Conservation (phyloP, 179 eudicot genomes). For the Dionaea muscipula region DNA sequence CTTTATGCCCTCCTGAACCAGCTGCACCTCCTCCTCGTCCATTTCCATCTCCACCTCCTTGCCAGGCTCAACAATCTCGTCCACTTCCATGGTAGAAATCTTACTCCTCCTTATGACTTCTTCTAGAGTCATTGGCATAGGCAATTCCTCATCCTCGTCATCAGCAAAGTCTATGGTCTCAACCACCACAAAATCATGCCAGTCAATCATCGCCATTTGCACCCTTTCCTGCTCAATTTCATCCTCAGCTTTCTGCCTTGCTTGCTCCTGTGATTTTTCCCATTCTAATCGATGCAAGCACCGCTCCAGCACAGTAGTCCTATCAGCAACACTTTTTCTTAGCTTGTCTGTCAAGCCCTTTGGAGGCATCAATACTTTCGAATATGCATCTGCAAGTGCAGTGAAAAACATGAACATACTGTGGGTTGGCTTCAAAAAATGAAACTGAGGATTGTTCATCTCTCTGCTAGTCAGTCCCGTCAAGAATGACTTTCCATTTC, state of each 20-base stretch:
- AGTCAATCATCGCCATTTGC: constrained; percentile 94
- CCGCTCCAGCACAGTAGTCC: constrained; percentile 77
- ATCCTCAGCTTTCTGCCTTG: constrained; percentile 85
- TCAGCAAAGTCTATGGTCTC: constrained; percentile 81
- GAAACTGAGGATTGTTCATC: constrained; percentile 66
- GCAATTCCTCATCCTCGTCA: constrained; percentile 84
- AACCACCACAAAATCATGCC: constrained; percentile 94
- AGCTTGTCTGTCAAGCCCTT: constrained; percentile 69
- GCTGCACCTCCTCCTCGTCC: constrained; percentile 94
- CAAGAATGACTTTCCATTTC: constrained; percentile 79
- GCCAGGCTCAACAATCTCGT: constrained; percentile 62
- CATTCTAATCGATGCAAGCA: constrained; percentile 87
- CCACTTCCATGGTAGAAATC: constrained; percentile 48
- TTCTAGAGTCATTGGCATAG: constrained; percentile 90
- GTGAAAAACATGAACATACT: constrained; percentile 89
- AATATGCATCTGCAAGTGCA: constrained; percentile 84
- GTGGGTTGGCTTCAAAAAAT: constrained; percentile 82
- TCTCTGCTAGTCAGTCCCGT: constrained; percentile 73
- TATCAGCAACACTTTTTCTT: constrained; percentile 52
- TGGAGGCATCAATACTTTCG: constrained; percentile 88
- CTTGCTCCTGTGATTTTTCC: constrained; percentile 94
- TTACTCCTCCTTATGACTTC: constrained; percentile 96
- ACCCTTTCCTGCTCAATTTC: constrained; percentile 83
- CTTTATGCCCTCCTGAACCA: constrained; percentile 86
- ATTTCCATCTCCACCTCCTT: constrained; percentile 94